Conservation (phyloP, 345 rosid genomes). For the Citrus sp. region DNA sequence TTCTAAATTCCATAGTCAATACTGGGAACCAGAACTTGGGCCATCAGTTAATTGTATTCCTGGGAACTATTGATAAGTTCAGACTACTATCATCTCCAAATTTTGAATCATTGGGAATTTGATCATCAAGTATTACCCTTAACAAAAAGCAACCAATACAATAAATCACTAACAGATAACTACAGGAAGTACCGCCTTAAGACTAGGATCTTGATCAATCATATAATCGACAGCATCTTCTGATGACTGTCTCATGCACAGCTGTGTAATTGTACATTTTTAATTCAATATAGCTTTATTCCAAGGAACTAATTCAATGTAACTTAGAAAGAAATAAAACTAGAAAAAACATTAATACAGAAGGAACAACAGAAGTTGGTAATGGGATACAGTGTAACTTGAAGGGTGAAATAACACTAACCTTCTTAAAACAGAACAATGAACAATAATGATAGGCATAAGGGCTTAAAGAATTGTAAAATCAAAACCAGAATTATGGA, state of each 20-base stretch:
- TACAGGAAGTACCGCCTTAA: not conserved
- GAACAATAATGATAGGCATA: not conserved
- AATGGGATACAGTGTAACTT: not conserved
- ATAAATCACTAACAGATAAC: not conserved
- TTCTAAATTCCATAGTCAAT: not conserved
- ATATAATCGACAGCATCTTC: not conserved
- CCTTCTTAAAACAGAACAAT: not conserved
- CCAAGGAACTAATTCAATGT: not conserved
- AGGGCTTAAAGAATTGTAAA: not conserved
- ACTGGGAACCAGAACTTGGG: not conserved
- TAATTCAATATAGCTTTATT: not conserved
- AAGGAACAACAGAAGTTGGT: conserved; percentile 1
- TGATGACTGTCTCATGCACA: not conserved
- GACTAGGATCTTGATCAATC: not conserved
- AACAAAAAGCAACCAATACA: not conserved
- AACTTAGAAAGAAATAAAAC: not conserved
- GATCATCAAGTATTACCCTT: not conserved
- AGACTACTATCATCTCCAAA: not conserved
- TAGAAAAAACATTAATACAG: not conserved
- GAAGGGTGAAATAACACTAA: not conserved
- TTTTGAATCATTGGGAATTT: not conserved
- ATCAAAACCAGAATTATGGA: not conserved
- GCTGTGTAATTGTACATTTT: not conserved
- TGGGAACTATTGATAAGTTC: not conserved
- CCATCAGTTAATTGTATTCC: no score